Base-by-base conservation (phyloP, 352 stramenopile species). In the Pythium aphanidermatum region DNA sequence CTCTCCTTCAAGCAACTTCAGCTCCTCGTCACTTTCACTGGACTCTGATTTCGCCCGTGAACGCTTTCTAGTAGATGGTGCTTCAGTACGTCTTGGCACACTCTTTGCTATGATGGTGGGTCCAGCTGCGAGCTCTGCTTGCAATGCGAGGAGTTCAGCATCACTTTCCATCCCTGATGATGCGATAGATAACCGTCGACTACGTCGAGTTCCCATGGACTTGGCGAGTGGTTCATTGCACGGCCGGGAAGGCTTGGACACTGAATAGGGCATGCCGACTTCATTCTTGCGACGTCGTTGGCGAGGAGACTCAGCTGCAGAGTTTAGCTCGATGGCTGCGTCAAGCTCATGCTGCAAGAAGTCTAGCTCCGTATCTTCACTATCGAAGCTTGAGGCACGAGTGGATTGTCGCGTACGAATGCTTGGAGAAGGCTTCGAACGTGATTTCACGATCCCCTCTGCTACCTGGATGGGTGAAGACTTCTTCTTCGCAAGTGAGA, bases 1-100 rank as follows among this genome's bases (percentile, higher is more conserved):
- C 40, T 76, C 59, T 16, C 39, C 58, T 36, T 70, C 56, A 5
- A 74, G 36, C 33, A 67, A 44, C 31, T 56, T 58, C 33, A 71
- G 28, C 9, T 58, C 60, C 25, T 74, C 58, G n/a, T 55, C 47
- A 12, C 57, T 69, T 8, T 60, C 60, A 28, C 48, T 43, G 33
- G 57, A 51, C 14, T 54, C 66, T 25, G 37, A 55, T 36, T 58
- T 24, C 28, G 39, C 48, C 21, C 52, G 55, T 28, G 58, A 45
- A 5, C 50, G 29, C 16, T 29, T 29, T 27, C 25, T 30, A 6
- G 7, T 13, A 21, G 1, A 13, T 17, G 16, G 6, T 13, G 12
- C 3, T 27, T 40, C 28, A 13, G 16, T 27, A 25, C 5, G 17
- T 16, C 9, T 13, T 16, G 14, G 37, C n/a, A n/a, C n/a, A n/a